A percentile compares a stretch with the other conserved stretches of the same genome.
Evolutionary conservation across 129 eudicot genomes (phyloP).

Genomic region (Erigeron canadensis): DNA sequence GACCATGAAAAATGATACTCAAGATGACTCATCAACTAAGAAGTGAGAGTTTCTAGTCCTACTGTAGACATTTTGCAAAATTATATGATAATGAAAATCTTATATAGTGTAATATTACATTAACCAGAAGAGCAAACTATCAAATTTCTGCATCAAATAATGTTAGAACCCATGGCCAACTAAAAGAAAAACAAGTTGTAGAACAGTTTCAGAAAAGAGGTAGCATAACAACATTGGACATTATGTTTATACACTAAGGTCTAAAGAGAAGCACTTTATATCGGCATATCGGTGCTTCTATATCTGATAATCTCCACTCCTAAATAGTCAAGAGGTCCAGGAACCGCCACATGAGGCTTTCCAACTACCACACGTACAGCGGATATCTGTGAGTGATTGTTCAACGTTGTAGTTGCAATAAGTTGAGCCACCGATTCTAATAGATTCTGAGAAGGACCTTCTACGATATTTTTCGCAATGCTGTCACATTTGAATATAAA

Average conservation of each 20-base stretch:
- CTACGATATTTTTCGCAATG: constrained; percentile 62
- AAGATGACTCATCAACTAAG: too few relatives aligned
- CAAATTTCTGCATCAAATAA: too few relatives aligned
- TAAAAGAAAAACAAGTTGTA: not conserved
- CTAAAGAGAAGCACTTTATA: not conserved
- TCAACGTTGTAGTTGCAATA: constrained; percentile 60
- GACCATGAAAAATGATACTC: too few relatives aligned
- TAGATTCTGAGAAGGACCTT: constrained; percentile 72
- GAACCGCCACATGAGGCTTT: constrained; percentile 93
- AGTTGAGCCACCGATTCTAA: constrained; percentile 74
- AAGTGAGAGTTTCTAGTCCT: not conserved
- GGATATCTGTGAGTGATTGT: constrained; percentile 49
- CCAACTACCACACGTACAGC: constrained; percentile 79
- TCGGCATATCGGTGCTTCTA: constrained; percentile 32
- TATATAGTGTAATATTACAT: too few relatives aligned
- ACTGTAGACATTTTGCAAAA: not conserved
- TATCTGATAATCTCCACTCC: constrained; percentile 83
- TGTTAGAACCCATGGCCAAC: not conserved
- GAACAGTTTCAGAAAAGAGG: not conserved
- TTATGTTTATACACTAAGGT: not conserved
- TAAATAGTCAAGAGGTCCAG: constrained; percentile 74
- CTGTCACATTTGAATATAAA: constrained; percentile 38
- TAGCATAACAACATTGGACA: not conserved
- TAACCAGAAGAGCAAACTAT: too few relatives aligned
- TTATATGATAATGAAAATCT: not conserved